Base-by-base conservation (phyloP, 768 basidiomycete genomes). In the Rhodotorula taiwanensis region DNA sequence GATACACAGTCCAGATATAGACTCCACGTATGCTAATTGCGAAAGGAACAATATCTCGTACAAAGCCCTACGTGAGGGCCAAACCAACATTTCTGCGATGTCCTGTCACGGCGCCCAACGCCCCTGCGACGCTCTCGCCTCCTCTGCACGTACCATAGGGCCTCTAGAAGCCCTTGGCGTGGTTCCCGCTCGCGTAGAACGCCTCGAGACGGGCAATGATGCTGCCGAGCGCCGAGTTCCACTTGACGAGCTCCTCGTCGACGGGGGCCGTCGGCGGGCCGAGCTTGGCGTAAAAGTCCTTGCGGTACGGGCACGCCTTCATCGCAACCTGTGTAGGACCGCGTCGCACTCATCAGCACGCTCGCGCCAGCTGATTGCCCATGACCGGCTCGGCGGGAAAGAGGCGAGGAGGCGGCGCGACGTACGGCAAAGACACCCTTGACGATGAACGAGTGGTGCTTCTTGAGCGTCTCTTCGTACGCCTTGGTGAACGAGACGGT, bases 391-490 rank as follows among this genome's bases (percentile, higher is more conserved):
- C 15, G 13, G 15, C 13, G 20, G 48, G 3, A 39, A 39, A 16
- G 56, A 41, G 31, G 28, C 13, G 25, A 47, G 18, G 45, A 5
- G 39, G 18, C 31, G 43, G n/a, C 27, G 36, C 20, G 28, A 64
- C 56, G 42, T 64, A 84, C 83, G 15, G 78, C 70, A 75, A 85
- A 85, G 61, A 83, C 66, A 45, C 79, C 79, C 67, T 79, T 76
- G 45, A 83, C 79, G 69, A 86, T 82, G 67, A 92, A 85, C 73
- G 83, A 86, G 76, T 99, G 94, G 77, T 85, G 84, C 72, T 85
- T 80, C 79, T 86, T 92, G 74, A 99, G 79, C 20, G 88, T 92
- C 15, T 69, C 79, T 27, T 85, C 86, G 75, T 99, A 99, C 0
- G 88, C 82, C 49, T 84, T 83, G 33, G 78, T 84, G 76, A 99